phyloP scores from a whole-genome alignment of 2,329 filamentous ascomycete species.

The Colletotrichum tamarilloi region DNA sequence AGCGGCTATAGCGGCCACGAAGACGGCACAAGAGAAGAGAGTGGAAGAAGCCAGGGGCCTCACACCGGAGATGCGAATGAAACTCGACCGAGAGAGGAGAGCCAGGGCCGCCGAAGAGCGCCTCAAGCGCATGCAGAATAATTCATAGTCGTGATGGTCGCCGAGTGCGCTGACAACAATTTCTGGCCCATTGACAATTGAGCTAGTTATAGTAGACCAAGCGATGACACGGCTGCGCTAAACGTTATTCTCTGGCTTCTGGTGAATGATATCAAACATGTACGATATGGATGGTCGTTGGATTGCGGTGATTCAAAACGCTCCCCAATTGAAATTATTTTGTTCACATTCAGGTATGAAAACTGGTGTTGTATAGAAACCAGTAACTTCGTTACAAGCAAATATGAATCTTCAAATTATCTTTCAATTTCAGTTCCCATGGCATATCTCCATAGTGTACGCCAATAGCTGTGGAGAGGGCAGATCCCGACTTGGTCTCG shows the following conservation, averaged over 20 bases:
- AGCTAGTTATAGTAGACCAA: background rate
- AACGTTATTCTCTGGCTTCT: background rate
- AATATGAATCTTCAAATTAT: too few species aligned
- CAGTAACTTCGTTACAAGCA: too few species aligned
- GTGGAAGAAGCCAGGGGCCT: slow-evolving; percentile 87
- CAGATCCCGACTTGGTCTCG: too few species aligned
- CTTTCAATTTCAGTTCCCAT: too few species aligned
- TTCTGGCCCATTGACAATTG: background rate
- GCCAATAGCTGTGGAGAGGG: background rate
- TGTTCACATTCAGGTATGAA: background rate
- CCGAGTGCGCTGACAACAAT: background rate
- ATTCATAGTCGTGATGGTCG: slow-evolving; percentile 36
- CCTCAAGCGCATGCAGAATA: slow-evolving; percentile 73
- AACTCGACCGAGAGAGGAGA: slow-evolving; percentile 86
- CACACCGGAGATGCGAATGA: slow-evolving; percentile 87
- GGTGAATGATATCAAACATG: background rate
- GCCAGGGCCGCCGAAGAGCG: slow-evolving; percentile 93
- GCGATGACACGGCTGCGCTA: background rate
- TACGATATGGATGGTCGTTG: too few species aligned
- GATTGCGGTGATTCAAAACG: background rate
- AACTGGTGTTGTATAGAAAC: background rate
- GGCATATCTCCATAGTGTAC: background rate
- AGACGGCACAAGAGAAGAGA: slow-evolving; percentile 82
- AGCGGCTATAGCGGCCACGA: slow-evolving; percentile 69
- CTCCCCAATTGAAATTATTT: background rate